Percentiles rank a stretch among this genome's conserved stretches.
phyloP scores from a whole-genome alignment of 768 basidiomycete genomes.

The Saitozyma sp. region DNA sequence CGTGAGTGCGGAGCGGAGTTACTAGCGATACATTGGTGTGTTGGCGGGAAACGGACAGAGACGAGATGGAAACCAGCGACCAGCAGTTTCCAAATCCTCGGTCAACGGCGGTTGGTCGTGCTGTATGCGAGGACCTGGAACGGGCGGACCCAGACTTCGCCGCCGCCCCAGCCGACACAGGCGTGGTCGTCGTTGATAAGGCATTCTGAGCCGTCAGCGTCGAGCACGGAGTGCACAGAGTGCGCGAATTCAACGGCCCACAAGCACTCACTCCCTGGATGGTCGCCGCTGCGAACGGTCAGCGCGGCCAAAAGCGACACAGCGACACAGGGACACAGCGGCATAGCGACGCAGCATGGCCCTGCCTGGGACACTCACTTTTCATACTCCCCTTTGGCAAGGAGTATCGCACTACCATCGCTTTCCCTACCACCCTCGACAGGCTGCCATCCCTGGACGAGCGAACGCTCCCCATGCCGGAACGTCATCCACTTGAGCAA shows the following conservation, averaged over 20 bases:
- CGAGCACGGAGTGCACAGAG: no score
- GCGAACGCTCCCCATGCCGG: constrained; percentile 31
- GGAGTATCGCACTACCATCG: constrained; percentile 33
- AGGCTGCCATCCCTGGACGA: constrained; percentile 40
- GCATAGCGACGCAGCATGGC: no score
- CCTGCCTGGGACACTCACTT: constrained; percentile 24
- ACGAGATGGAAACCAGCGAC: neutral
- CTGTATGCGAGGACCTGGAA: constrained; percentile 45
- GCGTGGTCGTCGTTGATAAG: constrained; percentile 49
- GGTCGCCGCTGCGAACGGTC: constrained; percentile 29
- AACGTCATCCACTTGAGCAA: constrained; percentile 46
- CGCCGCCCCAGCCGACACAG: constrained; percentile 50
- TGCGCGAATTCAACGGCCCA: neutral
- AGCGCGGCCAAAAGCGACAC: constrained; percentile 1
- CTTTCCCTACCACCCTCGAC: constrained; percentile 48
- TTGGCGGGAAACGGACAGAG: neutral
- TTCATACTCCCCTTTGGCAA: constrained; percentile 47
- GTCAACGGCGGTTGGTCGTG: constrained; percentile 20
- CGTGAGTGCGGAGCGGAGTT: neutral
- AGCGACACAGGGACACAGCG: neutral
- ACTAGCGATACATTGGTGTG: neutral
- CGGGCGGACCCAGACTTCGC: constrained; percentile 50
- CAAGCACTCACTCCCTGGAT: constrained; percentile 40
- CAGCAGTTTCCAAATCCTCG: neutral
- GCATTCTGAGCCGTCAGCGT: constrained; percentile 29